Base-by-base conservation (phyloP, 768 basidiomycete species). In the Rhodotorula kratochvilovae region DNA sequence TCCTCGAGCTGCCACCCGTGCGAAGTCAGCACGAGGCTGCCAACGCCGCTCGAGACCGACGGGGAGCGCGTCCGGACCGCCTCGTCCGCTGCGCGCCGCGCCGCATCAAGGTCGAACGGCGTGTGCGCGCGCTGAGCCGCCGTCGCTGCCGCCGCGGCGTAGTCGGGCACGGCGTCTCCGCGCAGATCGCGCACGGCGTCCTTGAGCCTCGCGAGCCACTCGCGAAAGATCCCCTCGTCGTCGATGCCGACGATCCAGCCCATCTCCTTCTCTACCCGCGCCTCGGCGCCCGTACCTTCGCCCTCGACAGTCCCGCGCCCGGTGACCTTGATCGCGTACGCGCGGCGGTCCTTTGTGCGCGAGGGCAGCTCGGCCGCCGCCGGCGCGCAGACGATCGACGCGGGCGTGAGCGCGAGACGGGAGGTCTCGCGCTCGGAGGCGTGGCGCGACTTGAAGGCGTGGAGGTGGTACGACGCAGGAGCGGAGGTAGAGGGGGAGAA, bases 111-210 rank as follows among this genome's bases (percentile, higher is more conserved):
- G 61, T 61, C 46, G 35, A 61, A 36, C 25, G 29, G 51, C 16
- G 27, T n/a, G 39, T 75, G 25, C 48, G 1, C 48, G 6, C 48
- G 19, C 23, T 11, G 45, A 23, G 19, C n/a, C 29, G 5, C 6
- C 51, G 27, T n/a, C 25, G n/a, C 6, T 17, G 15, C n/a, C n/a
- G n/a, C n/a, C n/a, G n/a, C n/a, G n/a, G n/a, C n/a, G n/a, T n/a
- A n/a, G n/a, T n/a, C n/a, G n/a, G n/a, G n/a, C n/a, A n/a, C n/a
- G n/a, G n/a, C 29, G 29, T 16, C 78, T 78, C 23, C 80, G 77
- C 68, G 71, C 76, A 5, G 69, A 75, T 19, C 78, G 79, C 1
- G 65, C 75, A 60, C 58, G 5, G 42, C 58, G 13, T 4, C 42
- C n/a, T 60, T 60, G n/a, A 61, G 31, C 31, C n/a, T 15, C n/a